Evolutionary conservation across 2,329 filamentous ascomycete species (phyloP), one percentile per base, ranked within the genome.

Genomic region (Penicillium sp.): DNA sequence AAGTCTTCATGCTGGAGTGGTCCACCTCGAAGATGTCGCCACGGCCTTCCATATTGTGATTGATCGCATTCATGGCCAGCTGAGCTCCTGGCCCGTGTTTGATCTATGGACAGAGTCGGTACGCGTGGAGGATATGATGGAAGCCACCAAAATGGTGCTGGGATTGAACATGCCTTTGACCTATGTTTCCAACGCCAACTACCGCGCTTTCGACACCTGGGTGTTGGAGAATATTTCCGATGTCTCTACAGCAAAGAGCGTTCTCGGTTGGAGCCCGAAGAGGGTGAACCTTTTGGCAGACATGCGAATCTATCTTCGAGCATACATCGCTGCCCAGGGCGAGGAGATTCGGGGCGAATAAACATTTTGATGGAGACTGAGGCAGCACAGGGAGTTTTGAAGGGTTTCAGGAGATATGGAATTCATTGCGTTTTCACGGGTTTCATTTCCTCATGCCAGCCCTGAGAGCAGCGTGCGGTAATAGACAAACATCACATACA

Each of bases 11-110:
- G 54, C 67, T 8, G 64, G 65, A 7, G 48, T 73, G 6, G 55
- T 74, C n/a, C 73, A 75, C 51, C 69, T 77, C 10, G 72, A 75
- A 46, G 74, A 77, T 58, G 63, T 66, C 2, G 74, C 69, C 0
- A 51, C 63, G n/a, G 74, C 64, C 0, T 64, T 72, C 13, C 62
- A 67, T 46, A 59, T 58, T 2, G 68, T 68, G 1, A 60, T 75
- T 45, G 72, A 75, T 18, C 67, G 69, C 50, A 57, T 72, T n/a
- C 16, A 66, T 49, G 59, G 69, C 36, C 41, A 55, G 31, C 40
- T 62, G 3, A 65, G 66, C 10, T 57, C 67, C 8, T 73, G 71
- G 57, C 73, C 74, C 1, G 55, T 76, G 3, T 77, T 77, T 60
- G 68, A 75, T 56, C 57, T 77, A 9, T 58, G 70, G 11, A 65